phyloP scores from a whole-genome alignment of 129 eudicot species.

The Saussurea involucrata region DNA sequence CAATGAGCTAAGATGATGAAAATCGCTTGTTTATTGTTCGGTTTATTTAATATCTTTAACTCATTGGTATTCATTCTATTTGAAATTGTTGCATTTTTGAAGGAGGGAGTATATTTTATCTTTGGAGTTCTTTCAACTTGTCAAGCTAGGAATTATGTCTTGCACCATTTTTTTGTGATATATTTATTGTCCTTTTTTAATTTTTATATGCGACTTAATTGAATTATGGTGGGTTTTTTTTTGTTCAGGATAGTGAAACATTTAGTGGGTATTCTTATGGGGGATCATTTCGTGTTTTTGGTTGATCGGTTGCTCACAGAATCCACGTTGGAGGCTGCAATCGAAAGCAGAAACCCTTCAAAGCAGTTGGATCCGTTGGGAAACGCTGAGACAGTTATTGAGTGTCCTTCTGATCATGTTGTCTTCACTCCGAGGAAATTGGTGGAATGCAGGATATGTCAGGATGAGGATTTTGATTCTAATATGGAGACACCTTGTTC shows the following conservation, averaged over 20 bases:
- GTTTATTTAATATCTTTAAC: background rate
- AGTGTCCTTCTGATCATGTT: conserved; percentile 35
- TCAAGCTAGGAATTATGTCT: background rate
- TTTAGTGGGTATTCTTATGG: conserved; percentile 48
- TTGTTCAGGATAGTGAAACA: conserved; percentile 7
- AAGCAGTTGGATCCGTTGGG: conserved; percentile 25
- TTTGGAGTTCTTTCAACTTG: background rate
- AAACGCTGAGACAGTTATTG: conserved; percentile 34
- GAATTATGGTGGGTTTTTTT: background rate
- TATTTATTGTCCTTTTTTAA: background rate
- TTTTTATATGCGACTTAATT: background rate
- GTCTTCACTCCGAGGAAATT: conserved; percentile 57
- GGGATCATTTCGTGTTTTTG: conserved; percentile 90
- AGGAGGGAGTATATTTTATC: background rate
- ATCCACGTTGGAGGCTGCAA: conserved; percentile 88
- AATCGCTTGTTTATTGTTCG: background rate
- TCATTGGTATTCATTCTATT: background rate
- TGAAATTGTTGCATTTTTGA: background rate
- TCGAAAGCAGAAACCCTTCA: conserved; percentile 67
- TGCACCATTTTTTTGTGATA: background rate
- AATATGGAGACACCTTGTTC: conserved; percentile 94
- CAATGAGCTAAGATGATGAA: background rate
- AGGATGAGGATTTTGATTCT: conserved; percentile 80
- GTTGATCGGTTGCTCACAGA: conserved; percentile 96
- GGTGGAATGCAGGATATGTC: conserved; percentile 94